phyloP scores from a whole-genome alignment of 176 grass and related monocot genomes.

The Ananas comosus region DNA sequence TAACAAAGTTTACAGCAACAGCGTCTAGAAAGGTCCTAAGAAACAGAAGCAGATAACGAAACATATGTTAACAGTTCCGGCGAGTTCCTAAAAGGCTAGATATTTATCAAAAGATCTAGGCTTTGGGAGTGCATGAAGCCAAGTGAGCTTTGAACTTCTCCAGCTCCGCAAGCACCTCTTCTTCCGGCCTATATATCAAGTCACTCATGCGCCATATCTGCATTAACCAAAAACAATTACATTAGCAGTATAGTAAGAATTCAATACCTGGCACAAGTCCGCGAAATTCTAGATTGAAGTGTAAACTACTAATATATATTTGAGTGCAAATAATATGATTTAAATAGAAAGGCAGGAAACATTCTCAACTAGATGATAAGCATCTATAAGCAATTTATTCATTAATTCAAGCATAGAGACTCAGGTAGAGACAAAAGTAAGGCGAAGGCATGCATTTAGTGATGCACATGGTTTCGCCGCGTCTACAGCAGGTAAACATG shows the following conservation, averaged over 20 bases:
- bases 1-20: too few species aligned
- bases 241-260: neutral
- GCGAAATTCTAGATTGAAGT: too few species aligned
- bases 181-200: slow-evolving; percentile 71
- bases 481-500: neutral
- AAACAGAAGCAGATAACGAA: too few species aligned
- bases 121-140: slow-evolving; percentile 38
- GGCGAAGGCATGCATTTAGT: neutral
- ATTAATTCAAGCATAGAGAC: neutral
- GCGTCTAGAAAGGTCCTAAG: too few species aligned
- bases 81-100: neutral
- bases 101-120: slow-evolving; percentile 25
- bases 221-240: slow-evolving; percentile 3
- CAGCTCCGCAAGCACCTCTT: slow-evolving; percentile 67
- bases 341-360: too few species aligned
- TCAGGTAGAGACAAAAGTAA: neutral
- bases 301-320: too few species aligned
- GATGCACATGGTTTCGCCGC: neutral
- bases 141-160: slow-evolving; percentile 76
- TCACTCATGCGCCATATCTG: slow-evolving; percentile 97
- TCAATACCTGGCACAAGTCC: too few species aligned
- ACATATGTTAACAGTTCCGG: too few species aligned
- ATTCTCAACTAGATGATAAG: too few species aligned
- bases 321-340: too few species aligned
- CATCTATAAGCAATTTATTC: too few species aligned